phyloP scores from a whole-genome alignment of 164 flowering plant genomes.

The Macadamia tetraphylla region DNA sequence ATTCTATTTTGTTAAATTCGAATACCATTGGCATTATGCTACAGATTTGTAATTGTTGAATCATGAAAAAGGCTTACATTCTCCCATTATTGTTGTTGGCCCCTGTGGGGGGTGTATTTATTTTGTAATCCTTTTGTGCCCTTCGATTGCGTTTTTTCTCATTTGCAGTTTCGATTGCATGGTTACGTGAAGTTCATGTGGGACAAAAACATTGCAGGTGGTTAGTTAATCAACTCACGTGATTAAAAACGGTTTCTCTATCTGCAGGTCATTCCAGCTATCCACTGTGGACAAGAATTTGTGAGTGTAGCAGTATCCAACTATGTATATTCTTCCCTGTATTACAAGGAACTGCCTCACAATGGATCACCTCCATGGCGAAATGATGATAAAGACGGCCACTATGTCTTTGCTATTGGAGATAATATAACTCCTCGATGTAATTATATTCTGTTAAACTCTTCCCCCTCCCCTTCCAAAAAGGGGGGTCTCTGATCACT shows the following conservation, averaged over 20 bases:
- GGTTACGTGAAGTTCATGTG: neutral
- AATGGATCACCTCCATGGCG: conserved; percentile 86
- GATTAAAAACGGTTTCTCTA: neutral
- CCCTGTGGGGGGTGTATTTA: neutral
- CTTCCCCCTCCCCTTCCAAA: neutral
- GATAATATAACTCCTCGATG: conserved; percentile 77
- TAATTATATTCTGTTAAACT: conserved; percentile 24
- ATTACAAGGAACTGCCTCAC: conserved; percentile 43
- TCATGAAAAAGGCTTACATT: no score
- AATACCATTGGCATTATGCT: neutral
- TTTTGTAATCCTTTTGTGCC: no score
- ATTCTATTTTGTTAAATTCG: neutral
- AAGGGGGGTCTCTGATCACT: no score
- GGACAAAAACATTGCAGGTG: no score
- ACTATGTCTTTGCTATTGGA: conserved; percentile 67
- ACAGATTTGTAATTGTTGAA: no score
- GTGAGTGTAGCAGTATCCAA: conserved; percentile 33
- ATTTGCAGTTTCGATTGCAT: no score
- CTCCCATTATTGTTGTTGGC: no score
- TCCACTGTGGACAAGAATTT: conserved; percentile 58
- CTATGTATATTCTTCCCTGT: conserved; percentile 41
- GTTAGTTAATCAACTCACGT: no score
- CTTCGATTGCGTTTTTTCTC: no score
- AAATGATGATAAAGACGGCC: conserved; percentile 88
- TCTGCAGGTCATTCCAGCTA: conserved; percentile 52